Evolutionary conservation across 441 rosid species (phyloP), one percentile per base, ranked within the genome.

Genomic region (Arabidopsis hybrid): DNA sequence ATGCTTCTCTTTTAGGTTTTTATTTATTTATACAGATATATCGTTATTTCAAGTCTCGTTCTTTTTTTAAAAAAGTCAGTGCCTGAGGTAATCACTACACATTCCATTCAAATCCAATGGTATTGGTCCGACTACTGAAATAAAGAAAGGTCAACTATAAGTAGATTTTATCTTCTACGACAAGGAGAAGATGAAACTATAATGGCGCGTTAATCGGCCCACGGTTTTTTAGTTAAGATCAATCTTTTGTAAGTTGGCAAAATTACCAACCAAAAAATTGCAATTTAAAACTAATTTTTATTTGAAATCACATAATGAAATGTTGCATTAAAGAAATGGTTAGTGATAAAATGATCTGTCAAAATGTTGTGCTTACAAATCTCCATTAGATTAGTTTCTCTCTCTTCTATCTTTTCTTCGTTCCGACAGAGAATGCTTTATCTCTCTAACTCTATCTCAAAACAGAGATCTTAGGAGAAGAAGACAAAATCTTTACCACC

Each of bases 401-500:
- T 66, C 51, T 67, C 67, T 35, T 16, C 46, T 31, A 36, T 49
- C 36, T 50, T 50, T 50, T 18, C 10, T 9, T 1, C 34, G 7
- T 31, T 56, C 74, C 74, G 74, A 69, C 74, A 62, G 31, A 70
- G 60, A 50, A 47, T n/a, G 34, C 57, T 65, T 47, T 77, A 14
- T 76, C 63, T 67, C 45, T 13, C 46, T 26, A 2, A 2, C 18
- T 60, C 43, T 18, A 35, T 75, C 73, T 75, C 55, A 50, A 60
- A 76, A 58, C 67, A 65, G 58, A 60, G 75, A 63, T 56, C 60
- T 31, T n/a, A 49, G 32, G 39, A 65, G 17, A 64, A 65, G 60
- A 77, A 71, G 76, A 76, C 80, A 77, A 77, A 65, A 71, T 59
- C 73, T 65, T 64, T 32, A 70, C 60, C 55, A 71, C 72, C 67